Percentiles rank a stretch among this genome's conserved stretches.
These are phyloP conservation scores for Pseudocohnilembus persalinus DNA, from an alignment of 169 alveolate genomes.

Conservation along the genomic window DNA sequence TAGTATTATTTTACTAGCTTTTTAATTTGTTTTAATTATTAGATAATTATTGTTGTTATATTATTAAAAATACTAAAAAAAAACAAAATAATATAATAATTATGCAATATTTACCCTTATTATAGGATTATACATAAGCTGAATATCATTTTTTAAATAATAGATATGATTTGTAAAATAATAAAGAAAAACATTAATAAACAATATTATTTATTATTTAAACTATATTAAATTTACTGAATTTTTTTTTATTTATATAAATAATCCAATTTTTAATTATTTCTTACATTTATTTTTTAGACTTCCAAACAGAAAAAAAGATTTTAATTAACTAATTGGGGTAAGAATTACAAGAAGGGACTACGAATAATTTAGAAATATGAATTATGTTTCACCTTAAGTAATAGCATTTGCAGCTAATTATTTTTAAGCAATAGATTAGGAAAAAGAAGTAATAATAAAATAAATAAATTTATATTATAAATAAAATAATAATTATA, in stretches of 20 bases:
- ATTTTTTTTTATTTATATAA: too few relatives aligned
- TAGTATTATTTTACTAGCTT: too few relatives aligned
- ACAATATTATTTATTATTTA: too few relatives aligned
- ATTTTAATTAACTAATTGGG: neutral
- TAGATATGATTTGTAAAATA: neutral
- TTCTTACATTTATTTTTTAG: neutral
- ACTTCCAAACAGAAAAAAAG: neutral
- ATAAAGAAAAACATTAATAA: too few relatives aligned
- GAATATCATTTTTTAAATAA: neutral
- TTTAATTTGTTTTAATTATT: too few relatives aligned
- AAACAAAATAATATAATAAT: too few relatives aligned
- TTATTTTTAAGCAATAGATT: neutral
- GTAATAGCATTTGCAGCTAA: neutral
- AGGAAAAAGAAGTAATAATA: neutral
- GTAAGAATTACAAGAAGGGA: neutral
- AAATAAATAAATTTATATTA: too few relatives aligned
- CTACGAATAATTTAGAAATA: neutral
- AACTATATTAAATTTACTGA: too few relatives aligned
- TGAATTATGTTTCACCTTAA: neutral
- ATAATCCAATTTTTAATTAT: too few relatives aligned
- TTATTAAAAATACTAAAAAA: too few relatives aligned
- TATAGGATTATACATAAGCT: neutral
- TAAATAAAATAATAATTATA: too few relatives aligned
- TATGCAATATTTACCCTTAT: neutral
- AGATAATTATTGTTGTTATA: too few relatives aligned